Base-by-base conservation (phyloP, 768 basidiomycete species). In the Suillus sp. region DNA sequence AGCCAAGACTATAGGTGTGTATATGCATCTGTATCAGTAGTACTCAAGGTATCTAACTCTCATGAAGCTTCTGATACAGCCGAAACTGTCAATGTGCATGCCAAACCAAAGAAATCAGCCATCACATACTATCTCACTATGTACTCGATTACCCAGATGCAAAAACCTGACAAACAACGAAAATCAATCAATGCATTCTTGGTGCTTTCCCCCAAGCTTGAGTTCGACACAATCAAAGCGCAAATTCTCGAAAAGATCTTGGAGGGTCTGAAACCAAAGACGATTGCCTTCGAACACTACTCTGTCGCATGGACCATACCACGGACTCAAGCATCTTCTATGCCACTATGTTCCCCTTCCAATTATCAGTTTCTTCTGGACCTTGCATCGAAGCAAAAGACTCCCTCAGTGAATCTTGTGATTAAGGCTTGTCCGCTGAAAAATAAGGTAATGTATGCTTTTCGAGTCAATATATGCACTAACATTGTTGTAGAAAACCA, bases 241-340 rank as follows among this genome's bases (percentile, higher is more conserved):
- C 61, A 62, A 40, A 13, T 62, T 14, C 51, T 62, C 3, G 13
- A 53, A 43, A 62, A 62, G 53, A 62, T 62, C 43, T 40, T 11
- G 2, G n/a, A 47, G 45, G 45, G 22, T 47, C 4, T 47, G n/a
- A 47, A 47, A 22, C 45, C n/a, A 2, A 47, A 47, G 45, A 47
- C 4, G 8, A 47, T 25, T 13, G 11, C 45, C 45, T 47, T 47
- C 2, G 45, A 47, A 22, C 45, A 47, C 45, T 47, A 47, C 1
- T 47, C 45, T 47, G 22, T 47, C 2, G 11, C 45, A 47, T 47
- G 45, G 22, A 47, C 45, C 22, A 47, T 22, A 47, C 45, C 45
- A 47, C 11, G 1, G 45, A 47, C 45, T 47, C 45, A 47, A 47
- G 45, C 45, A 47, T 22, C 45, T 47, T 47, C 45, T 47, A 47